Percentiles rank a stretch among this genome's conserved stretches.
Conservation (phyloP, 495 filamentous ascomycete species). For the Penicillium psychrofluorescens region DNA sequence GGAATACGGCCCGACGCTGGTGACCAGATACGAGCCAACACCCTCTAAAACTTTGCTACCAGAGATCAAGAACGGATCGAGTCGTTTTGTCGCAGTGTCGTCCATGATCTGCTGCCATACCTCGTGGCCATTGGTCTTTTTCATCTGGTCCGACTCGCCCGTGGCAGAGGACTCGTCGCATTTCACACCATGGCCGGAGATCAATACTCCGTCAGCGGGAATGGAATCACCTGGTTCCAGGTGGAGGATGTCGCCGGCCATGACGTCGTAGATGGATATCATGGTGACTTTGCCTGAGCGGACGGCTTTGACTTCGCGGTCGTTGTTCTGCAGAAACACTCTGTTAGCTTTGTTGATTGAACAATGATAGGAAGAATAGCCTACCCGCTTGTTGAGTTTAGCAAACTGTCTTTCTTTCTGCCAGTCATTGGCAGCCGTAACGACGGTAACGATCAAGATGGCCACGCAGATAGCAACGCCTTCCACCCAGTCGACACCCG, state of each 20-base stretch:
- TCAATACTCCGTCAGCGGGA: slow-evolving; percentile 52
- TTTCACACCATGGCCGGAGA: slow-evolving; percentile 57
- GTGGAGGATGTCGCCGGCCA: slow-evolving; percentile 67
- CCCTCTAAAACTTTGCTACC: slow-evolving; percentile 61
- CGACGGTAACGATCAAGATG: slow-evolving; percentile 67
- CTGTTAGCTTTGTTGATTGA: slow-evolving; percentile 59
- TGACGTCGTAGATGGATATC: slow-evolving; percentile 63
- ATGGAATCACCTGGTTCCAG: slow-evolving; percentile 70
- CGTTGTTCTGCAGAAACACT: slow-evolving; percentile 51
- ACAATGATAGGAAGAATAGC: slow-evolving; percentile 32
- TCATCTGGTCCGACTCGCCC: slow-evolving; percentile 62
- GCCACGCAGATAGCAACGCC: slow-evolving; percentile 73
- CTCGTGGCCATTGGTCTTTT: slow-evolving; percentile 53
- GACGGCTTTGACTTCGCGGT: slow-evolving; percentile 68
- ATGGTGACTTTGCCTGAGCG: slow-evolving; percentile 68
- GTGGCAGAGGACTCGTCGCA: slow-evolving; percentile 66
- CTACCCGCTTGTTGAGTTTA: slow-evolving; percentile 61
- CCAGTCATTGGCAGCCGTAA: slow-evolving; percentile 70
- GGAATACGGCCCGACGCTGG: slow-evolving; percentile 54
- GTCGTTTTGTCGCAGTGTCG: slow-evolving; percentile 47
- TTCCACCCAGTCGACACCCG: slow-evolving; percentile 68
- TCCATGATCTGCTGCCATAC: slow-evolving; percentile 50
- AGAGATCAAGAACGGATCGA: slow-evolving; percentile 59
- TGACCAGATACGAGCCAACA: slow-evolving; percentile 57
- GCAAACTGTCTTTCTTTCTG: slow-evolving; percentile 76